A percentile compares a stretch with the other conserved stretches of the same genome.
phyloP scores from a whole-genome alignment of 192 early-diverging fungal genomes.

The Mortierella alpina region DNA sequence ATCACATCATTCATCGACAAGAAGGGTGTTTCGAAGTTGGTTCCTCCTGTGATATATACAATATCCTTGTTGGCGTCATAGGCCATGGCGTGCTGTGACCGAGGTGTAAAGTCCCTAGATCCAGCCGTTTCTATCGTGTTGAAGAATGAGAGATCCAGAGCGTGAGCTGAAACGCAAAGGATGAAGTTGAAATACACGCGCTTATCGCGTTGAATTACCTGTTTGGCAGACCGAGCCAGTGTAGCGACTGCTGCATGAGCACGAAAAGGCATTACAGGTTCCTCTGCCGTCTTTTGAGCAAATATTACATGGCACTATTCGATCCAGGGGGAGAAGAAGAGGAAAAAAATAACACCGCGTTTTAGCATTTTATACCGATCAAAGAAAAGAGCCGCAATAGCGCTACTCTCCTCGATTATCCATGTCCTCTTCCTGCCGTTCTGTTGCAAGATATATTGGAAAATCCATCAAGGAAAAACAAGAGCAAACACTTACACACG shows the following conservation, averaged over 20 bases:
- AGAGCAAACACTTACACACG: constrained; percentile 18
- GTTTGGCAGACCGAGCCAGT: constrained; percentile 32
- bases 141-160: neutral
- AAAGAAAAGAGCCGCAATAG: neutral
- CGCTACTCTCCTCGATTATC: neutral
- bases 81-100: constrained; percentile 48
- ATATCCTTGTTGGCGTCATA: constrained; percentile 46
- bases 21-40: neutral
- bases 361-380: neutral
- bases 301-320: constrained; percentile 33
- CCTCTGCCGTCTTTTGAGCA: constrained; percentile 25
- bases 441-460: neutral
- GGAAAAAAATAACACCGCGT: neutral
- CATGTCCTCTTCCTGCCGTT: neutral
- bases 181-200: neutral
- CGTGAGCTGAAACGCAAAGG: neutral
- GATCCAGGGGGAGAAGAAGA: neutral
- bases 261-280: constrained; percentile 19
- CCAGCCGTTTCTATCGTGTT: constrained; percentile 21
- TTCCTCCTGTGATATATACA: constrained; percentile 49
- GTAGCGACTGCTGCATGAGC: constrained; percentile 20
- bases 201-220: constrained; percentile 14
- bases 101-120: constrained; percentile 33
- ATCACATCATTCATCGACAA: constrained; percentile 4
- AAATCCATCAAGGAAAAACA: neutral